Percentiles rank a stretch among this genome's conserved stretches.
These are phyloP conservation scores for Sporothrix globosa DNA, from an alignment of 2,329 filamentous ascomycete genomes.

Conservation along the genomic window DNA sequence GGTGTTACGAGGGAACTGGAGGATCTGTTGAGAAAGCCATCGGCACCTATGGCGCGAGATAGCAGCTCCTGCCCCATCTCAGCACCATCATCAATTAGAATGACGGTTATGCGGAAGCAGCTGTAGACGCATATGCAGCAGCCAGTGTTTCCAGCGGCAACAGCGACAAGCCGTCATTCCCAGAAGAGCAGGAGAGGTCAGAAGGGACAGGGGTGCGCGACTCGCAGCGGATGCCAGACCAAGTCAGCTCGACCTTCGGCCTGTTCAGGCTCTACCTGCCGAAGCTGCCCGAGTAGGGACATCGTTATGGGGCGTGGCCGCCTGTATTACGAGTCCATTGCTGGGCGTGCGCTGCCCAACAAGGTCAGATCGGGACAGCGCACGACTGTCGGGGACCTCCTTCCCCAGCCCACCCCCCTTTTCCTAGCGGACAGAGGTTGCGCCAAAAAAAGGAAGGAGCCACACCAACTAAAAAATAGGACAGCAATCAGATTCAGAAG, in stretches of 20 bases:
- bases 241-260: not conserved
- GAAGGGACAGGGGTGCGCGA: constrained; percentile 11
- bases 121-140: constrained; percentile 2
- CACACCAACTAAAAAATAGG: constrained; percentile 22
- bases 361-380: constrained; percentile 3
- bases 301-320: constrained; percentile 23
- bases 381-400: not conserved
- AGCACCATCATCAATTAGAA: constrained; percentile 1
- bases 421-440: constrained; percentile 6
- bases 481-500: constrained; percentile 23
- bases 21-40: not conserved
- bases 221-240: not conserved
- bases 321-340: constrained; percentile 3
- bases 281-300: constrained; percentile 18
- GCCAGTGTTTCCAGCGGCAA: not conserved
- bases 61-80: not conserved
- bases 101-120: not conserved
- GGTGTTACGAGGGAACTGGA: not conserved
- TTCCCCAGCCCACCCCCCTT: not conserved
- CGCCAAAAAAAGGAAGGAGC: constrained; percentile 27
- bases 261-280: constrained; percentile 5
- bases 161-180: not conserved
- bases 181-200: not conserved
- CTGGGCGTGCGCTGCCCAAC: not conserved
- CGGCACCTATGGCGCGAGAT: constrained; percentile 7